Base-by-base conservation (phyloP, 148 eudicot species). In the Chenopodium album region DNA sequence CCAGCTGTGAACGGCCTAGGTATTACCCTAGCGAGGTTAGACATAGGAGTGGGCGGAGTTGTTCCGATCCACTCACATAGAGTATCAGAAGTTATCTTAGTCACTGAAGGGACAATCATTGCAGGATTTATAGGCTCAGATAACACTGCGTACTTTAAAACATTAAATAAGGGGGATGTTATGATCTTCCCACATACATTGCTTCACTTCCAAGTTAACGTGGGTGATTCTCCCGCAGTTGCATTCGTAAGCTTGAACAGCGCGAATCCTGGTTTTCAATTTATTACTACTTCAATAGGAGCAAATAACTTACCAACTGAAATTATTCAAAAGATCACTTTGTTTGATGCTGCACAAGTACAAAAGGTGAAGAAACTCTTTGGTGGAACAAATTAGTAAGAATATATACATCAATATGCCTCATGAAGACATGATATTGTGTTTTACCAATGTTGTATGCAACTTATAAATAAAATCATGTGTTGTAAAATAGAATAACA, bases 261-360 rank as follows among this genome's bases (percentile, higher is more conserved):
- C 26, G 70, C 77, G 14, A 71, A 80, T 3, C 82, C 82, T 3
- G 82, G 82, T 13, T 48, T 80, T 44, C 82, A 80, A 11, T 44
- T 73, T 31, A 29, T 48, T 31, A 50, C 47, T 41, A 2, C 29
- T 17, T 41, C 82, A 7, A 28, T 80, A 12, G 62, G 62, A 17
- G 82, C 71, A 9, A 69, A 69, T 7, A 64, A 80, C 26, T 32
- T 80, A 48, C 82, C 82, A 1, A 10, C 71, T 19, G 70, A 80
- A 26, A 52, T 80, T 0, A 56, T 66, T 26, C 10, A 73, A 22
- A 80, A 73, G 78, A 73, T 19, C 37, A 80, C 31, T 52, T 47
- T 73, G 28, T 69, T 80, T 44, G 78, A 80, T 16, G 41, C 56
- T 60, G 44, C 62, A 17, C 71, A 80, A 10, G 78, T 80, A 16